Conservation (phyloP, 257 asterid species). For the Ehretia macrophylla region DNA sequence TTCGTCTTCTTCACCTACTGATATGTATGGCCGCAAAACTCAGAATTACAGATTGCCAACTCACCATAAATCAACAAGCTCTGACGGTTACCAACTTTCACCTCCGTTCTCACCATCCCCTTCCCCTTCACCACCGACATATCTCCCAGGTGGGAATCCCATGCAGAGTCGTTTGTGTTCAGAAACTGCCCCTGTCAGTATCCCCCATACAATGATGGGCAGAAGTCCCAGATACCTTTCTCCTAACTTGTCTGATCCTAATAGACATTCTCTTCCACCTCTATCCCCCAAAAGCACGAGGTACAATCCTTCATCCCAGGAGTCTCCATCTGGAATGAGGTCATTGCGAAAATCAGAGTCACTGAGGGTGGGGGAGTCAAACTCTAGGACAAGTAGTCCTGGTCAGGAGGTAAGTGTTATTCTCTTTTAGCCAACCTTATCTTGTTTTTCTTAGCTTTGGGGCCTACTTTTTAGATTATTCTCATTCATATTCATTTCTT, state of each 20-base stretch:
- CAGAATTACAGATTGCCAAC: conserved; percentile 45
- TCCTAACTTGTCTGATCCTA: conserved; percentile 88
- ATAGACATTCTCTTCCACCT: conserved; percentile 82
- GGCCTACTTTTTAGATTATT: conserved; percentile 5
- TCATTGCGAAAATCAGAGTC: conserved; percentile 62
- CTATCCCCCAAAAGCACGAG: conserved; percentile 65
- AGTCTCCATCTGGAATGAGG: conserved; percentile 71
- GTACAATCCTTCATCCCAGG: conserved; percentile 78
- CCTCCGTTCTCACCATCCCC: conserved; percentile 93
- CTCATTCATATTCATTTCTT: conserved; percentile 12
- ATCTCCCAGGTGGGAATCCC: conserved; percentile 33
- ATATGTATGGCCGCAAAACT: conserved; percentile 34
- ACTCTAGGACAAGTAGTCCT: conserved; percentile 41
- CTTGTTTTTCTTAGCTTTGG: conserved; percentile 1
- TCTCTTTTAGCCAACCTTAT: conserved; percentile 9
- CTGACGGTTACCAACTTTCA: conserved; percentile 69
- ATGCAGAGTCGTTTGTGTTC: conserved; percentile 45
- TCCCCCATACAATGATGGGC: conserved; percentile 75
- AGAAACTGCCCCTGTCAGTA: conserved; percentile 88
- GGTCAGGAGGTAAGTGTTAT: conserved; percentile 60
- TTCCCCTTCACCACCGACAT: conserved; percentile 85
- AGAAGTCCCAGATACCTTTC: conserved; percentile 75
- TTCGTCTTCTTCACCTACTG: conserved; percentile 54
- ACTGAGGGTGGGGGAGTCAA: conserved; percentile 56
- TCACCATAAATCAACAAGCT: conserved; percentile 37